phyloP scores from a whole-genome alignment of 1,139 yeast species.

The Geotrichum siamense region DNA sequence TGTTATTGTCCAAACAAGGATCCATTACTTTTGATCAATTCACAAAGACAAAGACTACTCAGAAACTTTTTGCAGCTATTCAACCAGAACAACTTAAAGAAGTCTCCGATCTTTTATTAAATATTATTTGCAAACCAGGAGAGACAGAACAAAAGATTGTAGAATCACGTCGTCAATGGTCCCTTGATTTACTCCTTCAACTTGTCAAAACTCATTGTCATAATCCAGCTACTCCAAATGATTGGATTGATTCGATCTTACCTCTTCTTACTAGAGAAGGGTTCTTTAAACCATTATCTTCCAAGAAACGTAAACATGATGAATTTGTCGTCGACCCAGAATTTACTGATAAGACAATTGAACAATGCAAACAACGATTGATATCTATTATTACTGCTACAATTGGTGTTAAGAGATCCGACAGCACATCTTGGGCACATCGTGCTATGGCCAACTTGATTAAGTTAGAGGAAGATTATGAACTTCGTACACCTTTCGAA shows the following conservation, averaged over 20 bases:
- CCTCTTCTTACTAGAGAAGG: conserved; percentile 48
- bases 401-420: conserved; percentile 41
- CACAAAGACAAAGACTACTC: conserved; percentile 66
- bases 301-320: conserved; percentile 17
- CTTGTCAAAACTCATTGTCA: conserved; percentile 35
- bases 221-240: conserved; percentile 23
- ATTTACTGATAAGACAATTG: conserved; percentile 22
- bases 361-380: conserved; percentile 45
- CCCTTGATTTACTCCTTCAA: conserved; percentile 56
- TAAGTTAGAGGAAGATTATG: conserved; percentile 22
- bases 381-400: conserved; percentile 48
- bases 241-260: conserved; percentile 46
- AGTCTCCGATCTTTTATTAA: conserved; percentile 34
- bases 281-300: conserved; percentile 39
- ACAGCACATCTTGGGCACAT: conserved; percentile 55
- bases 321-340: conserved; percentile 16
- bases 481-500: conserved; percentile 30
- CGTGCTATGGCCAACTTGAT: conserved; percentile 22
- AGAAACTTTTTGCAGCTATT: conserved; percentile 39
- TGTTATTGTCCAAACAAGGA: conserved; percentile 47
- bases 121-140: conserved; percentile 27
- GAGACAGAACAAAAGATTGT: conserved; percentile 33
- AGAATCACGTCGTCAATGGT: conserved; percentile 54
- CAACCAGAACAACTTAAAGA: conserved; percentile 28
- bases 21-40: conserved; percentile 70